A percentile compares a stretch with the other conserved stretches of the same genome.
phyloP scores from a whole-genome alignment of 192 early-diverging fungal genomes.

The Coemansia reversa region DNA sequence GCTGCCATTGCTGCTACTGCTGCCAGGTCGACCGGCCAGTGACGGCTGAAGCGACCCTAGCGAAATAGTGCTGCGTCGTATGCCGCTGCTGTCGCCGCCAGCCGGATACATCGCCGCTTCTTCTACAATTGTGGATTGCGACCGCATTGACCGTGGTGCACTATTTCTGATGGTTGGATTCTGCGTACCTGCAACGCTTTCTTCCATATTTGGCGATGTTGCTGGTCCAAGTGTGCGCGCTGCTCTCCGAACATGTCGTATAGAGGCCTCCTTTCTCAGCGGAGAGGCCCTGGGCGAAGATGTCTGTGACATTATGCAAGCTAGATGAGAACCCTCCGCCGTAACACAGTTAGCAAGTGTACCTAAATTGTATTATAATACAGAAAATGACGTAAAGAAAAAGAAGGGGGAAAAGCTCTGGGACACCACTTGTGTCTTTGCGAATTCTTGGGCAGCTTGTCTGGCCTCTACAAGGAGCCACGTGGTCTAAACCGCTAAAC shows the following conservation, averaged over 20 bases:
- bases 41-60: conserved; percentile 9
- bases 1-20: conserved; percentile 10
- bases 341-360: not conserved
- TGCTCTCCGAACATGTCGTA: conserved; percentile 36
- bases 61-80: conserved; percentile 37
- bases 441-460: not conserved
- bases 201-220: not conserved
- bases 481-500: not conserved
- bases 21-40: not conserved
- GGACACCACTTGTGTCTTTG: not conserved
- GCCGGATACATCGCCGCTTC: not conserved
- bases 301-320: conserved; percentile 17
- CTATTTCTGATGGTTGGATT: not conserved
- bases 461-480: not conserved
- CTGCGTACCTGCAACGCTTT: not conserved
- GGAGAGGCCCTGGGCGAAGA: conserved; percentile 1
- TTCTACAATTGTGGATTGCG: conserved; percentile 7
- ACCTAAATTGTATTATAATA: not conserved
- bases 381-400: not conserved
- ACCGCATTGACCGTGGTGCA: conserved; percentile 9
- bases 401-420: not conserved
- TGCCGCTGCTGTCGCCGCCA: not conserved
- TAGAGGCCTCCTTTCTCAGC: conserved; percentile 11
- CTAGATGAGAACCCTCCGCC: conserved; percentile 2
- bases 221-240: conserved; percentile 31